phyloP scores from a whole-genome alignment of 495 filamentous ascomycete genomes.

The Evernia prunastri region DNA sequence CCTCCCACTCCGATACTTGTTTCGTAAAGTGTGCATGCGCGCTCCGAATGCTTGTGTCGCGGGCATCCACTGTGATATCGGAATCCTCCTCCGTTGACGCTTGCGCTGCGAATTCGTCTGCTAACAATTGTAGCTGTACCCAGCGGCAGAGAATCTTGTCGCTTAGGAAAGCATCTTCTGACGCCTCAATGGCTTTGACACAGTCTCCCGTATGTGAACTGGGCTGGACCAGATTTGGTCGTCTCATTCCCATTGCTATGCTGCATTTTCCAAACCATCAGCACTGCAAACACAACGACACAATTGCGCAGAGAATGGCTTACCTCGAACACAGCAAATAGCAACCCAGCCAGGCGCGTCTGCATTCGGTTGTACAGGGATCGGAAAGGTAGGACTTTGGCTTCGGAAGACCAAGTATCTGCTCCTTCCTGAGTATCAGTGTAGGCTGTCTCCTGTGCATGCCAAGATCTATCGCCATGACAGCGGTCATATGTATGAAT shows the following conservation, averaged over 20 bases:
- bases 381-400: slow-evolving; percentile 47
- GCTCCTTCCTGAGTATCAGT: slow-evolving; percentile 21
- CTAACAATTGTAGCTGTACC: slow-evolving; percentile 69
- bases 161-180: slow-evolving; percentile 61
- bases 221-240: slow-evolving; percentile 78
- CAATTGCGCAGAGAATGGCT: slow-evolving; percentile 20
- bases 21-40: slow-evolving; percentile 69
- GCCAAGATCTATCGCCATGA: slow-evolving; percentile 84
- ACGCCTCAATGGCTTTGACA: slow-evolving; percentile 63
- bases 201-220: slow-evolving; percentile 81
- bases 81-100: slow-evolving; percentile 33
- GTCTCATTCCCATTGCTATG: slow-evolving; percentile 68
- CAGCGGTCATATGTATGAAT: slow-evolving; percentile 72
- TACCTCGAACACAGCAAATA: slow-evolving; percentile 66
- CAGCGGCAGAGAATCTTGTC: slow-evolving; percentile 70
- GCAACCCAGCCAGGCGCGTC: slow-evolving; percentile 73
- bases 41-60: slow-evolving; percentile 68
- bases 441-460: slow-evolving; percentile 47
- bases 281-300: slow-evolving; percentile 4
- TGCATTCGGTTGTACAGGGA: slow-evolving; percentile 60
- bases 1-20: slow-evolving; percentile 63
- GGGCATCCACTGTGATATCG: slow-evolving; percentile 48
- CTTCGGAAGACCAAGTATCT: slow-evolving; percentile 30
- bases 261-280: slow-evolving; percentile 61
- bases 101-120: slow-evolving; percentile 51